Evolutionary conservation across 345 rosid species (phyloP).

Genomic region (Eucalyptus marginata): DNA sequence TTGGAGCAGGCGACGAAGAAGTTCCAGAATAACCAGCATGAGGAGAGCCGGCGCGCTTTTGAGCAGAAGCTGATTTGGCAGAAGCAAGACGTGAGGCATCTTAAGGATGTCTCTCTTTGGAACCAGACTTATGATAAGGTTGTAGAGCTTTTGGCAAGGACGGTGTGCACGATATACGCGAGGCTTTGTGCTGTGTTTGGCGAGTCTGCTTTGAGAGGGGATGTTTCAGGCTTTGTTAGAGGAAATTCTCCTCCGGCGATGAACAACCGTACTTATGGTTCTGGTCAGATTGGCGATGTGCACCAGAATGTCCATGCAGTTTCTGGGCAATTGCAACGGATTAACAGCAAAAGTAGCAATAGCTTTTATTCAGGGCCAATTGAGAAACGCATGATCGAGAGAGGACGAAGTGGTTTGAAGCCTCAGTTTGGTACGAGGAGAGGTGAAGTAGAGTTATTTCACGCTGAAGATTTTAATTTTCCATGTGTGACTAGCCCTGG

Average conservation of each 20-base stretch:
- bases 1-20: slow-evolving; percentile 74
- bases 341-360: slow-evolving; percentile 32
- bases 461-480: slow-evolving; percentile 53
- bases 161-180: slow-evolving; percentile 73
- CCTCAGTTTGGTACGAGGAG: slow-evolving; percentile 18
- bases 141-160: slow-evolving; percentile 83
- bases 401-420: slow-evolving; percentile 19
- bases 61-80: slow-evolving; percentile 97
- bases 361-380: slow-evolving; percentile 13
- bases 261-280: slow-evolving; percentile 12
- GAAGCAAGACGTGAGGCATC: slow-evolving; percentile 84
- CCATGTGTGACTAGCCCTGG: slow-evolving; percentile 80
- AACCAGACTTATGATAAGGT: slow-evolving; percentile 81
- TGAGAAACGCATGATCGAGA: slow-evolving; percentile 4
- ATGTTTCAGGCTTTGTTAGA: neutral
- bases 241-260: slow-evolving; percentile 3
- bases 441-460: slow-evolving; percentile 28
- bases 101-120: slow-evolving; percentile 86
- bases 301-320: slow-evolving; percentile 1
- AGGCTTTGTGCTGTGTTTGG: slow-evolving; percentile 63
- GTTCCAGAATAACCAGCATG: slow-evolving; percentile 72
- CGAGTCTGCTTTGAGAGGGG: slow-evolving; percentile 24
- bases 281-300: slow-evolving; percentile 3
- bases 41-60: slow-evolving; percentile 71
- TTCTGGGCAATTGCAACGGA: slow-evolving; percentile 35